Conservation (phyloP, 176 grass and related monocot genomes). For the Tillandsia leiboldiana region DNA sequence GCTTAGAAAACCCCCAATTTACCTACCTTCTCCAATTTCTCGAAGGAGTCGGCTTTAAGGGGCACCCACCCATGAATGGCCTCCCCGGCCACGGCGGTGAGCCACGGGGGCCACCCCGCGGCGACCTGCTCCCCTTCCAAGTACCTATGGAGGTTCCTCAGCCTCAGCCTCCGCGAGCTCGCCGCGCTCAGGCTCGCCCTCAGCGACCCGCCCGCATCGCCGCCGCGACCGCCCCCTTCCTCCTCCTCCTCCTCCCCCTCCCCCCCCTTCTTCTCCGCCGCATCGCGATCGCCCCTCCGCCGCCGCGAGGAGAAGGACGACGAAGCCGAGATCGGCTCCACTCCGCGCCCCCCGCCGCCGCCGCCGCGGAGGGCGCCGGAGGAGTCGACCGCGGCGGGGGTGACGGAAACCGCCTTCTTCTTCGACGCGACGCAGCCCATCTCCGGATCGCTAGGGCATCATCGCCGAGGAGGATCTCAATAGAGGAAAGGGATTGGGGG, state of each 20-base stretch:
- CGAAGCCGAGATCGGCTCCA: background rate
- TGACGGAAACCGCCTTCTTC: constrained; percentile 62
- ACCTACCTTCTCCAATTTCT: constrained; percentile 92
- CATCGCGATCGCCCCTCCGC: constrained; percentile 15
- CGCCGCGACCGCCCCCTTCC: constrained; percentile 8
- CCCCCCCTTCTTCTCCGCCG: background rate
- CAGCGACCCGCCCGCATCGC: constrained; percentile 16
- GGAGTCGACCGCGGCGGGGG: constrained; percentile 41
- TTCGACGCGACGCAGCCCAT: constrained; percentile 95
- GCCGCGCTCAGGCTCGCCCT: constrained; percentile 10
- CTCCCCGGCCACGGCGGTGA: constrained; percentile 73
- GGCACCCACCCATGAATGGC: constrained; percentile 96
- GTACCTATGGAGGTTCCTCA: constrained; percentile 65
- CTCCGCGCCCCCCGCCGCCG: background rate
- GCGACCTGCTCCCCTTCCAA: constrained; percentile 92
- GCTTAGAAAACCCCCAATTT: constrained; percentile 8
- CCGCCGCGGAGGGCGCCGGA: constrained; percentile 26
- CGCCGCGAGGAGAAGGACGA: constrained; percentile 20
- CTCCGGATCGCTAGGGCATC: background rate
- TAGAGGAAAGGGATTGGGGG: background rate
- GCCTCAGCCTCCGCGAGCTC: constrained; percentile 36
- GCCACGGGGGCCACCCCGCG: constrained; percentile 96
- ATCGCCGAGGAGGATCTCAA: background rate
- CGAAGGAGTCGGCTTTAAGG: constrained; percentile 66
- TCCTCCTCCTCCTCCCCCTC: constrained; percentile 28